phyloP scores from a whole-genome alignment of 768 basidiomycete species.

The Collybiopsis confluens region DNA sequence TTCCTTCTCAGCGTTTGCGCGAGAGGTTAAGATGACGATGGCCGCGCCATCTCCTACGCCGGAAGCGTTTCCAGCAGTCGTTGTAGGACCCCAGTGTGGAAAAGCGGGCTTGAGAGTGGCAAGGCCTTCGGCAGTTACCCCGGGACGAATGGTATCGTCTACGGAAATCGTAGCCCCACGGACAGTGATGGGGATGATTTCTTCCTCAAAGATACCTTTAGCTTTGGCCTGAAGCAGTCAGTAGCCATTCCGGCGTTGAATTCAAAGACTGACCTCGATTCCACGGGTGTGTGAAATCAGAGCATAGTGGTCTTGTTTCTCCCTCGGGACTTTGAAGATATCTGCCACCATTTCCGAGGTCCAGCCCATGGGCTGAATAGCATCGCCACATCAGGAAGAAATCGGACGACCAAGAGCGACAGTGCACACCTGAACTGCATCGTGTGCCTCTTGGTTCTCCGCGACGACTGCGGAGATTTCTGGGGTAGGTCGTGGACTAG shows the following conservation, averaged over 20 bases:
- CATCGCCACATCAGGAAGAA: background rate
- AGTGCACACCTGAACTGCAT: slow-evolving; percentile 62
- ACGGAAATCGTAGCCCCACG: slow-evolving; percentile 60
- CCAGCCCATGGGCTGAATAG: slow-evolving; percentile 46
- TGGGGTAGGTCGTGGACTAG: slow-evolving; percentile 72
- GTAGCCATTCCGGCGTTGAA: background rate
- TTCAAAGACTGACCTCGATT: slow-evolving; percentile 37
- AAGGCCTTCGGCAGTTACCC: slow-evolving; percentile 76
- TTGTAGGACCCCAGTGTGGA: slow-evolving; percentile 70
- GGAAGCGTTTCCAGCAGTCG: slow-evolving; percentile 84
- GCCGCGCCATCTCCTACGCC: slow-evolving; percentile 94
- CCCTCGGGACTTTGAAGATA: slow-evolving; percentile 69
- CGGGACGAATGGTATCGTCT: slow-evolving; percentile 87
- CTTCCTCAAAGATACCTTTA: slow-evolving; percentile 72
- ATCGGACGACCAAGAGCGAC: no score
- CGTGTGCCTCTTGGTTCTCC: slow-evolving; percentile 58
- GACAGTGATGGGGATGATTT: slow-evolving; percentile 85
- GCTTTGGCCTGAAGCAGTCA: slow-evolving; percentile 47
- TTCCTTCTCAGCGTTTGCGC: slow-evolving; percentile 69
- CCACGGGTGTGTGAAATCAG: slow-evolving; percentile 84
- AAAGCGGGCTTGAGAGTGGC: slow-evolving; percentile 83
- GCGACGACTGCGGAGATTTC: slow-evolving; percentile 56
- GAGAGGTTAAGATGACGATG: slow-evolving; percentile 75
- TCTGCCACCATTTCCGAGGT: slow-evolving; percentile 90
- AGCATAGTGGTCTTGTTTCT: slow-evolving; percentile 87